phyloP scores from a whole-genome alignment of 225 moss, liverwort and hornwort genomes.

The Marchantia paleacea region DNA sequence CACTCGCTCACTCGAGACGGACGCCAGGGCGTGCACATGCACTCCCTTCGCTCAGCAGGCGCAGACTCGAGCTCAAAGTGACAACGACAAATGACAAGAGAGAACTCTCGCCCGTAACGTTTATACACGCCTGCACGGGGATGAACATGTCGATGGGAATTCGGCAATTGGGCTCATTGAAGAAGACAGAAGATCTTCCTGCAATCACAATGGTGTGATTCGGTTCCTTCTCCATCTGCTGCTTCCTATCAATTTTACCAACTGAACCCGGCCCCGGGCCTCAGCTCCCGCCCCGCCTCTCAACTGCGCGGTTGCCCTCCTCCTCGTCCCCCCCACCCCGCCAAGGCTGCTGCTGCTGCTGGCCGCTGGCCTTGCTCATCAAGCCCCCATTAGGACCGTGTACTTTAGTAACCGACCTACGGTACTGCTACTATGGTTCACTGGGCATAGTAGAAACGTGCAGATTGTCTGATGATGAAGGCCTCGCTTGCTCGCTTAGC shows the following conservation, averaged over 20 bases:
- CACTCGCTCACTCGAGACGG: background rate
- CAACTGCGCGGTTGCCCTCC: background rate
- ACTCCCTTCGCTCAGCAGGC: background rate
- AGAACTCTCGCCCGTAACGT: background rate
- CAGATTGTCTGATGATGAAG: no score
- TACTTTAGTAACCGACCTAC: conserved; percentile 1
- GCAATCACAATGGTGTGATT: background rate
- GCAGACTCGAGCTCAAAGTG: background rate
- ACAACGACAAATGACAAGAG: background rate
- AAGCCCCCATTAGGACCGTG: background rate
- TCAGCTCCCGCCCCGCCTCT: background rate
- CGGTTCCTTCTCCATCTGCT: background rate
- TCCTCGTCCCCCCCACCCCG: no score
- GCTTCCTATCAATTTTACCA: background rate
- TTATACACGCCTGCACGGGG: background rate
- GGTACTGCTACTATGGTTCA: no score
- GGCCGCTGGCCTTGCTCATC: no score
- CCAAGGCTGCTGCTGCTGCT: background rate
- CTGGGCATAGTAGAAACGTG: no score
- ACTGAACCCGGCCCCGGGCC: background rate
- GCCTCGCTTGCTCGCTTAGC: no score
- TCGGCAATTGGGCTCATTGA: background rate
- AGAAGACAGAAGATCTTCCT: conserved; percentile 6
- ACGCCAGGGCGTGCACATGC: background rate
- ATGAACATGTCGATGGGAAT: background rate